Base-by-base conservation (phyloP, 2,329 filamentous ascomycete genomes). In the Penicillium sp. region DNA sequence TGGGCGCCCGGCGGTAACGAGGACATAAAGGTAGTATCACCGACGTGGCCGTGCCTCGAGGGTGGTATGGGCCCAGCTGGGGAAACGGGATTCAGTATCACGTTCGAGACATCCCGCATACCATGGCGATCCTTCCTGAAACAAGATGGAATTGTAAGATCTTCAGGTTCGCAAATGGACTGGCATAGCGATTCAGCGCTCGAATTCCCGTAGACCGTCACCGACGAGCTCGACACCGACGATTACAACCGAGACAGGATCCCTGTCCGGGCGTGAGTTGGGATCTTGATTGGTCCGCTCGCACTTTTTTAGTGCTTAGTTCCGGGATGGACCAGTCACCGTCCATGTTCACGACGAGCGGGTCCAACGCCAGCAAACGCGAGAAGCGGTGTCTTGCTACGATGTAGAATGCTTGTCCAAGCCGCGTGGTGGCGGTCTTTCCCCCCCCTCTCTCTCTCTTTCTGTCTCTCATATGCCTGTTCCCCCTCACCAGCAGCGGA, bases 361-460 rank as follows among this genome's bases (percentile, higher is more conserved):
- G 21, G 38, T 45, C 33, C 36, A 28, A 16, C 39, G 10, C 41
- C 41, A 49, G 42, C 51, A 51, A 52, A 59, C 52, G 46, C 47
- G 47, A 54, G 58, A 51, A 60, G 60, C 60, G 58, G 60, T 62
- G 58, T 61, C 58, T 31, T 26, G 12, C 13, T 31, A 15, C n/a
- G 29, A 24, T 18, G 33, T 44, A 33, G 15, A 33, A 4, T 16
- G 33, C 33, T 9, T 34, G 18, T 34, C 33, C n/a, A 36, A 16
- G 33, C 33, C 33, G n/a, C 33, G 15, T n/a, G 13, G 31, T 34
- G 31, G 31, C 31, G 13, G 13, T 36, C 33, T 33, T 33, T 13
- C 31, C 31, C 31, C 13, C 6, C 13, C 4, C 5, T 15, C 5
- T 12, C 18, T 21, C 18, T 21, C 18, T n/a, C n/a, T n/a, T n/a